Evolutionary conservation across 2,329 filamentous ascomycete genomes (phyloP).

Genomic region (Stachybotrys chartarum): DNA sequence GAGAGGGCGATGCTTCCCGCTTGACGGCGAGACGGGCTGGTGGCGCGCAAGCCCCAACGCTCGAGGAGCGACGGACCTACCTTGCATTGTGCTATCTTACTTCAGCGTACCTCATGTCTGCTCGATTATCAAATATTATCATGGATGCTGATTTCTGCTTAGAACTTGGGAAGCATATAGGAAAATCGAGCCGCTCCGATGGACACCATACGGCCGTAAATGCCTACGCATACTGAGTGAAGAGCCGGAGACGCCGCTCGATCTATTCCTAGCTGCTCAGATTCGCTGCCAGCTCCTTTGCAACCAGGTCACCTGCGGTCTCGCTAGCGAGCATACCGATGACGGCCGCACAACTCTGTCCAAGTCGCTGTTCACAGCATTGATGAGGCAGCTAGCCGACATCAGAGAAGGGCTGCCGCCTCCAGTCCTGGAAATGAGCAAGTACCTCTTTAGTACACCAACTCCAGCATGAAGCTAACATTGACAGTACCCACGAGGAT

Average conservation of each 20-base stretch:
- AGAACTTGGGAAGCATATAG: constrained; percentile 25
- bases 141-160: not conserved
- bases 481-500: not conserved
- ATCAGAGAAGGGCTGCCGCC: not conserved
- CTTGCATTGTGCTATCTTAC: constrained; percentile 15
- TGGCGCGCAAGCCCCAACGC: not conserved
- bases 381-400: constrained; percentile 4
- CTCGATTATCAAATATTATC: not conserved
- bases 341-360: not conserved
- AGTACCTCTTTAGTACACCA: not conserved
- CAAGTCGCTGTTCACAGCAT: not conserved
- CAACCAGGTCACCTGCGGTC: constrained; percentile 1
- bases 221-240: constrained; percentile 33
- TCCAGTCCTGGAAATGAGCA: constrained; percentile 1
- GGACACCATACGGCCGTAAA: constrained; percentile 50
- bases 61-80: constrained; percentile 8
- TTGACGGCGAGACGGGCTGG: not conserved
- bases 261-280: constrained; percentile 4
- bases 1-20: not conserved
- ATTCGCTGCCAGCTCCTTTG: constrained; percentile 8
- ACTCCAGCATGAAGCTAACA: not conserved
- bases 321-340: not conserved
- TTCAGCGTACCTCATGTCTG: constrained; percentile 14
- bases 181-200: constrained; percentile 29
- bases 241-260: constrained; percentile 3